Evolutionary conservation across 768 basidiomycete species (phyloP), one percentile per base, ranked within the genome.

Genomic region (Coprinopsis marcescibilis): DNA sequence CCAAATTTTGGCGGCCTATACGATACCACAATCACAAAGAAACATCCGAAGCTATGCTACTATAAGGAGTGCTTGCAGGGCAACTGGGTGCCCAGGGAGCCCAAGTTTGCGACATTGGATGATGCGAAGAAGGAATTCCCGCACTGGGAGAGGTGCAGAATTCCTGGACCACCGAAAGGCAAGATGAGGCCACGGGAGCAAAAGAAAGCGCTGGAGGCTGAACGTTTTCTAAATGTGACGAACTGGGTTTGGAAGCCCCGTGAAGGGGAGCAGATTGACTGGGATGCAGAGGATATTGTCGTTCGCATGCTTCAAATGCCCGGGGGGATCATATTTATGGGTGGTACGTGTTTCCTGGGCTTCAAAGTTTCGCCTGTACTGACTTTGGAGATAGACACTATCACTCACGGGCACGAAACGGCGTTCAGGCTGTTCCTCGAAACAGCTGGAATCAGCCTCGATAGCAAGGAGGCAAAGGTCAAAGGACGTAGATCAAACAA

Each of bases 241-340:
- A 55, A 52, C 32, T 55, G 45, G 38, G 54, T 55, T 3, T 55
- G 54, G 54, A 44, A 39, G 13, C 54, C 54, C 2, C 15, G 17
- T 8, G 19, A 30, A 6, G 54, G 54, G 25, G 30, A 33, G 27
- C 49, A 52, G 51, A 41, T 26, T 17, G 15, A 24, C 11, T 52
- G 47, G 48, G 45, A 52, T 29, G 43, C 48, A 3, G 30, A 49
- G 4, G 45, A 49, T 12, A 52, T 55, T 35, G 54, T 55, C 32
- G 51, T 55, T 4, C 37, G 51, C 20, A 23, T 55, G 23, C 27
- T 55, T n/a, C 46, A 21, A 30, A 50, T 43, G 33, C 54, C 54
- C 10, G 51, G 47, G 6, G 54, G 54, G 15, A 27, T 55, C 1
- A 49, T 52, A 21, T 43, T 55, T 32, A 43, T 41, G n/a, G 54